These are phyloP conservation scores for Xylariaceae sp. DNA, from an alignment of 2,329 filamentous ascomycete species.

Conservation along the genomic window DNA sequence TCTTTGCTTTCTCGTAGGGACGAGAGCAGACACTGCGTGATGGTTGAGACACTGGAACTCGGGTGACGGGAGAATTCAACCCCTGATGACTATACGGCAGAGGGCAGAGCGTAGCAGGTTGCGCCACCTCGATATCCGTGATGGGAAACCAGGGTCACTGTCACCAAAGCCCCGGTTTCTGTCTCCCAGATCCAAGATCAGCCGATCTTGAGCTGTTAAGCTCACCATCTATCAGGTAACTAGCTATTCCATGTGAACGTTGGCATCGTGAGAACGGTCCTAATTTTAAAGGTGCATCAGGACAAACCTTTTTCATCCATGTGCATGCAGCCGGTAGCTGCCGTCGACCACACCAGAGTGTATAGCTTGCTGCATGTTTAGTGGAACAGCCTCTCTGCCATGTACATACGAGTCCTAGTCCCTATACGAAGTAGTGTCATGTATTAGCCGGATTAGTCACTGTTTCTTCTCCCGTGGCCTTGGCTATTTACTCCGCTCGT, in stretches of 20 bases:
- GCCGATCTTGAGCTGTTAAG: background rate
- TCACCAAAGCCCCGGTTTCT: background rate
- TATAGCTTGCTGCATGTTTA: constrained; percentile 14
- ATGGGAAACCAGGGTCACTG: background rate
- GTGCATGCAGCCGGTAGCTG: constrained; percentile 19
- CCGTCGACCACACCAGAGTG: constrained; percentile 9
- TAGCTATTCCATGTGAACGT: background rate
- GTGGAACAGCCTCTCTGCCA: constrained; percentile 19
- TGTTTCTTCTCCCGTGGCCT: constrained; percentile 2
- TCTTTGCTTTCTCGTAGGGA: background rate
- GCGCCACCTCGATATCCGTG: background rate
- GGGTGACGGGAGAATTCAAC: no score
- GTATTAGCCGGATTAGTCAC: background rate
- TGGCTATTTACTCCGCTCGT: background rate
- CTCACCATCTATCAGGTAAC: background rate
- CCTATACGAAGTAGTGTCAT: background rate
- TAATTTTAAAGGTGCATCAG: constrained; percentile 11
- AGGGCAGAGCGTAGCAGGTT: background rate
- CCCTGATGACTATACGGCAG: no score
- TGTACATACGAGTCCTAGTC: constrained; percentile 1
- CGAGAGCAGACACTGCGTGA: background rate
- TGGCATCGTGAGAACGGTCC: background rate
- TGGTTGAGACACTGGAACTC: background rate
- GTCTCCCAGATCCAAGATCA: background rate
- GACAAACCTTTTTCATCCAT: constrained; percentile 18